A percentile compares a stretch with the other conserved stretches of the same genome.
phyloP scores from a whole-genome alignment of 1,284 basidiomycete species.

The Lentinula novae-zelandiae region DNA sequence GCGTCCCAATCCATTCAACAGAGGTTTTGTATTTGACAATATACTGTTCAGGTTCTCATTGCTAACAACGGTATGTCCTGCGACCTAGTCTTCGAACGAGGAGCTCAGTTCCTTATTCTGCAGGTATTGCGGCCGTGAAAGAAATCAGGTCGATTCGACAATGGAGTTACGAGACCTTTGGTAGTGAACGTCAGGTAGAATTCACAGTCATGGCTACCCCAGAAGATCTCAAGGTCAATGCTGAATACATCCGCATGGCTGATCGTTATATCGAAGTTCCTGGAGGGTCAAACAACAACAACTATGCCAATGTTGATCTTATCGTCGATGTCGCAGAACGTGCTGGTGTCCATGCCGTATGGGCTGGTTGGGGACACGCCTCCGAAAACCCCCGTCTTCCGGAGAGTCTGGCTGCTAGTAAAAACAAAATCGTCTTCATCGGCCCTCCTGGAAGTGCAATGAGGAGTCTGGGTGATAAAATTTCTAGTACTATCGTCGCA shows the following conservation, averaged over 20 bases:
- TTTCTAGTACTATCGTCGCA: slow-evolving; percentile 98
- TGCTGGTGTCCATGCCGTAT: slow-evolving; percentile 96
- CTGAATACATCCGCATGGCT: slow-evolving; percentile 99
- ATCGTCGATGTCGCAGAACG: slow-evolving; percentile 99
- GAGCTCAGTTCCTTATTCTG: slow-evolving; percentile 20
- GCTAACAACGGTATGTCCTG: slow-evolving; percentile 84
- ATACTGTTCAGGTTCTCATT: slow-evolving; percentile 74
- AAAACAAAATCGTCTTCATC: slow-evolving; percentile 98
- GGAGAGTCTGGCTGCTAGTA: slow-evolving; percentile 87
- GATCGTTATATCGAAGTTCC: slow-evolving; percentile 99
- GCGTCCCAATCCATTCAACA: neutral
- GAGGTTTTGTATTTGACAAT: neutral
- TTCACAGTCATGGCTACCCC: slow-evolving; percentile 99
- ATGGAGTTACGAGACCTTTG: slow-evolving; percentile 99
- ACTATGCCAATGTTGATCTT: slow-evolving; percentile 99
- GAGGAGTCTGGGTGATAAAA: slow-evolving; percentile 99
- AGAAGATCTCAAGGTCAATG: slow-evolving; percentile 98
- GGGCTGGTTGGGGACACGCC: slow-evolving; percentile 99
- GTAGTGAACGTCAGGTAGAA: slow-evolving; percentile 92
- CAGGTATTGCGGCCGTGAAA: slow-evolving; percentile 98
- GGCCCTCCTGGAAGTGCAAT: slow-evolving; percentile 98
- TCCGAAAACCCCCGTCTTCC: slow-evolving; percentile 99
- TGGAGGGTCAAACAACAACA: slow-evolving; percentile 98
- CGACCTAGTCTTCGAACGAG: neutral
- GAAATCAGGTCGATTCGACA: slow-evolving; percentile 98